Percentiles rank a stretch among this genome's conserved stretches.
phyloP scores from a whole-genome alignment of 2,329 filamentous ascomycete genomes.

The Ophidiomyces ophidiicola region DNA sequence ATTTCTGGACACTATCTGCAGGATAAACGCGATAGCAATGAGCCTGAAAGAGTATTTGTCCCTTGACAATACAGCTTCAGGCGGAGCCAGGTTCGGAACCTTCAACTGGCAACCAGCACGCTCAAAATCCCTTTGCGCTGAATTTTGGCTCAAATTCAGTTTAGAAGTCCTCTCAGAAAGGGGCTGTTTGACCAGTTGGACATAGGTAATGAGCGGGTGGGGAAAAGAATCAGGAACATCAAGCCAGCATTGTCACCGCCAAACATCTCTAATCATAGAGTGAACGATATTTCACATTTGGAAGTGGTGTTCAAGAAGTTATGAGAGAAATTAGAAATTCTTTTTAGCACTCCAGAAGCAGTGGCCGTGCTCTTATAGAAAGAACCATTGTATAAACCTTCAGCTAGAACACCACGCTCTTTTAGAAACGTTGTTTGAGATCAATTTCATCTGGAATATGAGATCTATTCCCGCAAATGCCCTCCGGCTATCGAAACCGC shows the following conservation, averaged over 20 bases:
- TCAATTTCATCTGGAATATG: neutral
- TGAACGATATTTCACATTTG: neutral
- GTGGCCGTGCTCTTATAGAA: conserved; percentile 1
- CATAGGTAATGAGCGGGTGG: neutral
- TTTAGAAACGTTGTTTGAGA: conserved; percentile 1
- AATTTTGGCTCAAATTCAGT: neutral
- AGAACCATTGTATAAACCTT: conserved; percentile 4
- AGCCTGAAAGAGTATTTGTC: neutral
- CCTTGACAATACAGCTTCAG: neutral
- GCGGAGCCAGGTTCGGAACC: neutral
- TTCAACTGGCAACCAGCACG: neutral
- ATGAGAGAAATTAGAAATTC: neutral
- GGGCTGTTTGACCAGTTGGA: neutral
- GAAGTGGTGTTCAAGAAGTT: neutral
- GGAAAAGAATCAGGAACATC: neutral
- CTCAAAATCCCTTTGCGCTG: neutral
- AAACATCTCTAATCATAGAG: too few species aligned
- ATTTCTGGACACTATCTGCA: neutral
- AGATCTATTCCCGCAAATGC: neutral
- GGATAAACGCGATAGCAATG: neutral
- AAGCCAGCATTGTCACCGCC: too few species aligned
- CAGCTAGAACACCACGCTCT: neutral
- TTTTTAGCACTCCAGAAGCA: conserved; percentile 1
- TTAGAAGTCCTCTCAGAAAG: neutral
- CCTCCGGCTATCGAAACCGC: neutral